phyloP scores from a whole-genome alignment of 306 rosid species.

The Glycine soja region DNA sequence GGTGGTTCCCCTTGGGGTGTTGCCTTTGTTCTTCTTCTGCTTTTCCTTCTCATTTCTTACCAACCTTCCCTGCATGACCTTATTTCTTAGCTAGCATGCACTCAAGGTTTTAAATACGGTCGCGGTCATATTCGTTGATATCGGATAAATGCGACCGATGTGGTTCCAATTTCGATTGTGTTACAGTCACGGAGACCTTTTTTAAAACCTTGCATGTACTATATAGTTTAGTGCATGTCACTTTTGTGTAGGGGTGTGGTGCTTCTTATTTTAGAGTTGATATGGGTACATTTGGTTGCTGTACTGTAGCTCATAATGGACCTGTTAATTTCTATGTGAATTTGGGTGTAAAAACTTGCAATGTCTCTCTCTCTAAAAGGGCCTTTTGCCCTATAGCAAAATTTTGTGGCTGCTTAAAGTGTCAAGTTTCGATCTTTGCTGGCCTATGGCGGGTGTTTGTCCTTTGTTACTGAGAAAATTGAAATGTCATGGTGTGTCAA shows the following conservation, averaged over 20 bases:
- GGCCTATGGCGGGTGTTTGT: background rate
- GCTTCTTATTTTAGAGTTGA: constrained; percentile 9
- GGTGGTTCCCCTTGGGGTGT: constrained; percentile 88
- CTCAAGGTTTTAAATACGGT: background rate
- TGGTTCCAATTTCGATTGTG: too few relatives aligned
- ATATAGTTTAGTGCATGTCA: constrained; percentile 19
- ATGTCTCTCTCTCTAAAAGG: background rate
- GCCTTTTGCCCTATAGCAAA: constrained; percentile 8
- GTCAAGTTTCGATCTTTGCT: constrained; percentile 12
- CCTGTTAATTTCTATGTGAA: constrained; percentile 26
- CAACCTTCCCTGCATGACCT: constrained; percentile 69
- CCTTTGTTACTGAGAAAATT: background rate
- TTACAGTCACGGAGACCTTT: too few relatives aligned
- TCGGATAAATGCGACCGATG: too few relatives aligned
- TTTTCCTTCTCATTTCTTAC: constrained; percentile 69
- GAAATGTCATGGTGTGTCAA: constrained; percentile 14
- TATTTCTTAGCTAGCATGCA: constrained; percentile 35
- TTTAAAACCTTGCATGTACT: too few relatives aligned
- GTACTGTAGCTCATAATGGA: constrained; percentile 12
- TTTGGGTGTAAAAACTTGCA: constrained; percentile 4
- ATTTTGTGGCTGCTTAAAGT: constrained; percentile 6
- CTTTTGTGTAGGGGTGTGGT: background rate
- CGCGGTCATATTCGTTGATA: too few relatives aligned
- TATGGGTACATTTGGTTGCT: background rate
- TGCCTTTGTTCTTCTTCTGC: constrained; percentile 61